Evolutionary conservation across 1,284 basidiomycete genomes (phyloP).

Genomic region (Sanghuangporus baumii): DNA sequence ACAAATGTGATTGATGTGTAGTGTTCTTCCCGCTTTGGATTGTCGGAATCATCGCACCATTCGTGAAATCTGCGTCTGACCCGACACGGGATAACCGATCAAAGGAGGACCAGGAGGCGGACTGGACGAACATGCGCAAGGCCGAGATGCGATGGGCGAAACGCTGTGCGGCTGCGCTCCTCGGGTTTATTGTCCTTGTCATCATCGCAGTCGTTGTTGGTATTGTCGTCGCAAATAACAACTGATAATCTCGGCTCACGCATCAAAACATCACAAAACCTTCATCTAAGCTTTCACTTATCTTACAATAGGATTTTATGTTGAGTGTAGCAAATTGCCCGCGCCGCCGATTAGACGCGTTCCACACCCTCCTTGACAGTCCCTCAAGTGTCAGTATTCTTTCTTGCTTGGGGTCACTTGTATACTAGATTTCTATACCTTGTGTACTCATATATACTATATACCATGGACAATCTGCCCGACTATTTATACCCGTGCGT

Average conservation of each 20-base stretch:
- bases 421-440: background rate
- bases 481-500: no score
- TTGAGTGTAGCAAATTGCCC: background rate
- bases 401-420: background rate
- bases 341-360: background rate
- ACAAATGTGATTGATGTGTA: background rate
- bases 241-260: background rate
- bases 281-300: background rate
- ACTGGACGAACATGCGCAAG: constrained; percentile 9
- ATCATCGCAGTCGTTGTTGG: constrained; percentile 12
- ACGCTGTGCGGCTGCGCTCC: constrained; percentile 14
- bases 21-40: constrained; percentile 19
- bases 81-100: constrained; percentile 14
- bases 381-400: background rate
- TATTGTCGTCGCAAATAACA: constrained; percentile 11
- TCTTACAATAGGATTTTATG: background rate
- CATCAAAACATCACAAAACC: background rate
- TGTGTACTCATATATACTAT: background rate
- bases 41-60: constrained; percentile 14
- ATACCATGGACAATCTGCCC: background rate
- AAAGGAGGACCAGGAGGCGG: constrained; percentile 15
- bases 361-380: background rate
- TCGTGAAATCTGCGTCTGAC: constrained; percentile 9
- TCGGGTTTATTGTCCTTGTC: constrained; percentile 5
- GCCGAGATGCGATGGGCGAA: constrained; percentile 15